phyloP scores from a whole-genome alignment of 2,329 filamentous ascomycete species.

The Fusarium anthophilum region DNA sequence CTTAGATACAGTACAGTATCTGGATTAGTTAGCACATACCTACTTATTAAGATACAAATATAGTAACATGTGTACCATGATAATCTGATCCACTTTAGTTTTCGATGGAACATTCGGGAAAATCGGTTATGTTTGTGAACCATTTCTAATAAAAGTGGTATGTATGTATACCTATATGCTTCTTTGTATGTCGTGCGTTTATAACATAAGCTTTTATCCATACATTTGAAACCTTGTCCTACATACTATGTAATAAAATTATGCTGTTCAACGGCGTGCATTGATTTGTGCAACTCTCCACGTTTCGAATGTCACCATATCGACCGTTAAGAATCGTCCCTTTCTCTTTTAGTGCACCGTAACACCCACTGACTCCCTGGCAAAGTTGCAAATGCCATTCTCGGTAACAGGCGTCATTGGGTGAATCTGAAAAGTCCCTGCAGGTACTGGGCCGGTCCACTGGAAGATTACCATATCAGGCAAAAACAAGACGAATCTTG shows the following conservation, averaged over 20 bases:
- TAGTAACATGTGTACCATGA: slow-evolving; percentile 6
- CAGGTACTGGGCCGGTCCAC: slow-evolving; percentile 28
- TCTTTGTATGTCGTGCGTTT: neutral
- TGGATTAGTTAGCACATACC: neutral
- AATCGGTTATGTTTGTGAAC: neutral
- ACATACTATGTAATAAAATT: neutral
- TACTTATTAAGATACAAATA: neutral
- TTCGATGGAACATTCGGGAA: slow-evolving; percentile 13
- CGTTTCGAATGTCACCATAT: slow-evolving; percentile 1
- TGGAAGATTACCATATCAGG: slow-evolving; percentile 20
- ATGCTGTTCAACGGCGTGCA: slow-evolving; percentile 5
- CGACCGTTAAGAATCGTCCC: slow-evolving; percentile 13
- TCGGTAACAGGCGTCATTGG: slow-evolving; percentile 31
- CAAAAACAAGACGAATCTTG: slow-evolving; percentile 26
- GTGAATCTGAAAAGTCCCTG: slow-evolving; percentile 25
- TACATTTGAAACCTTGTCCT: neutral
- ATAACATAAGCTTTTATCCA: neutral
- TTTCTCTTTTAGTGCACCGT: slow-evolving; percentile 19
- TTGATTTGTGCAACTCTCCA: slow-evolving; percentile 10
- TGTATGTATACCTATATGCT: neutral
- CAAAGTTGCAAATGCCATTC: slow-evolving; percentile 16
- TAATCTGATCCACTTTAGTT: neutral
- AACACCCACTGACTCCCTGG: slow-evolving; percentile 14
- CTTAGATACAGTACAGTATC: slow-evolving; percentile 13
- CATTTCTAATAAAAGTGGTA: neutral